These are phyloP conservation scores for Solanum rostratum DNA, from an alignment of 257 asterid species.

Conservation along the genomic window DNA sequence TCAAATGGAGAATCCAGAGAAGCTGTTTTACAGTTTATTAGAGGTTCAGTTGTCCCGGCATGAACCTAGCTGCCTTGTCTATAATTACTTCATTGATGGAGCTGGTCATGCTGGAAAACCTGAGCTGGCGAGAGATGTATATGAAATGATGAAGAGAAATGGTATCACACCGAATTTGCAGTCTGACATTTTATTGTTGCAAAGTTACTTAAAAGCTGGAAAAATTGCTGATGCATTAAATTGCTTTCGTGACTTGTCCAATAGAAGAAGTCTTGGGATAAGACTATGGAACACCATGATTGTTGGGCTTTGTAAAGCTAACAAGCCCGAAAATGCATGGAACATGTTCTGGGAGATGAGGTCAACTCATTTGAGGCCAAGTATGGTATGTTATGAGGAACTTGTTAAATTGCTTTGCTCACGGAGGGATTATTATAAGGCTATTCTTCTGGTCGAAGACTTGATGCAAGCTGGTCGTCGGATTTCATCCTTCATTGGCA, in stretches of 20 bases:
- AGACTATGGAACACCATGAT: slow-evolving; percentile 44
- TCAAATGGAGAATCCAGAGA: slow-evolving; percentile 38
- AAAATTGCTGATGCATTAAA: slow-evolving; percentile 30
- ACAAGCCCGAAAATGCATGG: slow-evolving; percentile 32
- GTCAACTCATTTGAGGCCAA: slow-evolving; percentile 27
- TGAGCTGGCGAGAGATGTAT: slow-evolving; percentile 46
- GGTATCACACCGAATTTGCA: slow-evolving; percentile 23
- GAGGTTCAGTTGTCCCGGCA: slow-evolving; percentile 41
- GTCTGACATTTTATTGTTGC: slow-evolving; percentile 41
- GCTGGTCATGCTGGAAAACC: slow-evolving; percentile 69
- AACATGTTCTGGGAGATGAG: slow-evolving; percentile 39
- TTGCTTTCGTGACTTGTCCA: slow-evolving; percentile 29
- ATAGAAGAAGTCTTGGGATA: slow-evolving; percentile 12
- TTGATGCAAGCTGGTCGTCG: slow-evolving; percentile 49
- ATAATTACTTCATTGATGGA: slow-evolving; percentile 59
- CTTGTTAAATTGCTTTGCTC: slow-evolving; percentile 52
- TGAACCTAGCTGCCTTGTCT: slow-evolving; percentile 10
- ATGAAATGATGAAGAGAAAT: slow-evolving; percentile 38
- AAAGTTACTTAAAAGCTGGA: slow-evolving; percentile 34
- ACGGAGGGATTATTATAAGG: slow-evolving; percentile 21
- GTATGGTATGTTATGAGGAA: slow-evolving; percentile 64
- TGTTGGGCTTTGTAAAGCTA: slow-evolving; percentile 51
- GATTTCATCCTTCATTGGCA: slow-evolving; percentile 67
- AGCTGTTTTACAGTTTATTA: slow-evolving; percentile 39
- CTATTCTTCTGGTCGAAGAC: slow-evolving; percentile 46